phyloP scores from a whole-genome alignment of 2,329 filamentous ascomycete genomes.

The Pyricularia sp. region DNA sequence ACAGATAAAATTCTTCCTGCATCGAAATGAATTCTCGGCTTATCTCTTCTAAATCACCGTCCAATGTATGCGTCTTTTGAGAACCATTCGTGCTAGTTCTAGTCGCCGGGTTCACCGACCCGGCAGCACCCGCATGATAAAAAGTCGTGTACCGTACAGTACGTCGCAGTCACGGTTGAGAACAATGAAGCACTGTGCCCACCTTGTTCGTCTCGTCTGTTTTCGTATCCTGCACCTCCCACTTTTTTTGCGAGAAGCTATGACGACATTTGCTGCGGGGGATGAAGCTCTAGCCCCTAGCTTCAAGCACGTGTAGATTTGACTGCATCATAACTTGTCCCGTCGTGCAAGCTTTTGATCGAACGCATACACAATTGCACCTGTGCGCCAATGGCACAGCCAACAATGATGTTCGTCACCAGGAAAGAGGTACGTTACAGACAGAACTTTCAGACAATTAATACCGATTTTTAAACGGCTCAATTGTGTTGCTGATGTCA shows the following conservation, averaged over 20 bases:
- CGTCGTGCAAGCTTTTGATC: background rate
- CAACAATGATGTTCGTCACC: background rate
- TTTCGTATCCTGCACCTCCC: background rate
- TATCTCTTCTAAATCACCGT: background rate
- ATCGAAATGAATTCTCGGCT: background rate
- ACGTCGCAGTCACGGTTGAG: background rate
- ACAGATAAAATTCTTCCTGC: conserved; percentile 1
- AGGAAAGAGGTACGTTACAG: background rate
- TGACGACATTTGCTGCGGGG: background rate
- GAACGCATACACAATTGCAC: background rate
- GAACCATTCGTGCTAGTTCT: background rate
- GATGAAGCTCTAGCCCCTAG: background rate
- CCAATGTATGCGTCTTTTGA: background rate
- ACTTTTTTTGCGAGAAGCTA: background rate
- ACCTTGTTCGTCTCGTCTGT: background rate
- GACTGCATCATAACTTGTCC: too few species aligned
- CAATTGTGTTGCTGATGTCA: background rate
- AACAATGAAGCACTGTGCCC: background rate
- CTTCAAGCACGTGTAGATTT: background rate
- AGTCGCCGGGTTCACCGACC: background rate
- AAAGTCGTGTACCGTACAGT: background rate
- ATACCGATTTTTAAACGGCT: background rate
- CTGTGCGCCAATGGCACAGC: background rate
- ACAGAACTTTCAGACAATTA: background rate
- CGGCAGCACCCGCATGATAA: background rate